A percentile compares a stretch with the other conserved stretches of the same genome.
phyloP scores from a whole-genome alignment of 345 rosid species.

The Eucalyptus melliodora region DNA sequence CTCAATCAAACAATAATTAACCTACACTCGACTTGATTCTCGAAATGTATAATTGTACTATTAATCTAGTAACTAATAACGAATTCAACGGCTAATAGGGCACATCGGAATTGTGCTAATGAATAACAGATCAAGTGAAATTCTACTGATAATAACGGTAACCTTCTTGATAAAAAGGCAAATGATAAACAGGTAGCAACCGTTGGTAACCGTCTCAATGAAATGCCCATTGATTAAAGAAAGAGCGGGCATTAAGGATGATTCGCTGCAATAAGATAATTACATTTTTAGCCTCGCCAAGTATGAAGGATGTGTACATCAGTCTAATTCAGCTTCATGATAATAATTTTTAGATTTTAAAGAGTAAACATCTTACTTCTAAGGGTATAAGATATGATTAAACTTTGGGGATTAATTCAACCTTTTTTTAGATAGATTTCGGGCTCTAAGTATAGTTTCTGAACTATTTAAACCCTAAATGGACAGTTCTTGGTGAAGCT shows the following conservation, averaged over 20 bases:
- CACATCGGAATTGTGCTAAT: background rate
- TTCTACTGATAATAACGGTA: background rate
- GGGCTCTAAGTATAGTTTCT: background rate
- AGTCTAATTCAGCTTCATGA: background rate
- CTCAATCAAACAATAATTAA: background rate
- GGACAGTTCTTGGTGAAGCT: background rate
- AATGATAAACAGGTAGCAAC: background rate
- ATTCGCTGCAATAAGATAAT: background rate
- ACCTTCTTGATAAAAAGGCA: background rate
- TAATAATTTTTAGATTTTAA: background rate
- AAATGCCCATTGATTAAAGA: background rate
- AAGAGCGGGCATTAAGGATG: background rate
- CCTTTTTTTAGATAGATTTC: background rate
- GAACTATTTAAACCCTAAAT: too few species aligned
- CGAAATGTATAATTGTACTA: background rate
- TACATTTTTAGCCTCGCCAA: background rate
- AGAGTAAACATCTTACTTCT: background rate
- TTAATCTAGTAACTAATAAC: background rate
- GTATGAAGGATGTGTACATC: background rate
- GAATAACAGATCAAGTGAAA: background rate
- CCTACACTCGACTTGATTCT: background rate
- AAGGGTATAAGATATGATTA: background rate
- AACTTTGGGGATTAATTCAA: background rate
- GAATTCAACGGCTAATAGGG: background rate
- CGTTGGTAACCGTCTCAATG: background rate